Evolutionary conservation across 2,329 filamentous ascomycete genomes (phyloP), one percentile per base, ranked within the genome.

Genomic region (Alternaria panax): DNA sequence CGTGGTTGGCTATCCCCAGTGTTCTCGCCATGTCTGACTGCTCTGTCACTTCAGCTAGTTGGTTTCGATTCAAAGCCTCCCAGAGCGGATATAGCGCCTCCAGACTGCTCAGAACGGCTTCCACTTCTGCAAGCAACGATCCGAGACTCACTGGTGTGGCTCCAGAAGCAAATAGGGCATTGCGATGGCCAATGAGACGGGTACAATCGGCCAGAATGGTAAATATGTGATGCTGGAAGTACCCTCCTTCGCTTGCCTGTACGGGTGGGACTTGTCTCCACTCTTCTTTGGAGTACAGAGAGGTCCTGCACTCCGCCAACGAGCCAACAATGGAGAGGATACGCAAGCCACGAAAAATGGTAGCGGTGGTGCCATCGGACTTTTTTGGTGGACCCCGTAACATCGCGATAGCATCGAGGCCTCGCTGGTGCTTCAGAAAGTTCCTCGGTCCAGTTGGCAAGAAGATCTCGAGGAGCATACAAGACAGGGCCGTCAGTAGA

Each of bases 391-490:
- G 68, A 2, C 72, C 71, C 51, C 71, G 56, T 38, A 70, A 28
- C 22, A 59, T 57, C 41, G 72, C 63, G 12, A 75, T 69, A 4
- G 66, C 65, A 41, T 75, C 72, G n/a, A 75, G 58, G 9, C 72
- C 72, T 27, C 63, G 60, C 20, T 70, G 60, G 46, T 75, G 72
- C 46, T 70, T 71, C 30, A 73, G 57, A 32, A 73, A 74, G 28
- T 73, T 67, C 40, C 65, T 63, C 1, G 66, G 63, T 2, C 70
- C 72, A 12, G 67, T 72, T 0, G 72, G 72, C 24, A 72, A 47
- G 40, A 73, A 74, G 2, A 73, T 66, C 46, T 75, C 72, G 2
- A 70, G 59, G 24, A 74, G 65, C 62, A 69, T 70, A 50, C 70
- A 73, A 2, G 67, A 69, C 5, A 72, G 41, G 2, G 65, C 63